A percentile compares a stretch with the other conserved stretches of the same genome.
phyloP scores from a whole-genome alignment of 148 eudicot species.

The Amaranthus cruentus region DNA sequence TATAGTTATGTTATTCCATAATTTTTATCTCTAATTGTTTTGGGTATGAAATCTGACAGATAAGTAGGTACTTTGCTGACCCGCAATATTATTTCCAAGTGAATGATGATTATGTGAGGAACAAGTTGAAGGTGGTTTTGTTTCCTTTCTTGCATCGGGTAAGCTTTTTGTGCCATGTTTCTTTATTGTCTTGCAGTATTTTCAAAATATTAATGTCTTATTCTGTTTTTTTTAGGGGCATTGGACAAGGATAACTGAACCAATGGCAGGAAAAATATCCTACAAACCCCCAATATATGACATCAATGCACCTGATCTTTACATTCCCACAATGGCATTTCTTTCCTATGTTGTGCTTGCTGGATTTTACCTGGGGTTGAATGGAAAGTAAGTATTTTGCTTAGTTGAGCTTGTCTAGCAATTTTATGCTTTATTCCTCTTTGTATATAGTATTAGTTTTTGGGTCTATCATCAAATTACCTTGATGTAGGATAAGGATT shows the following conservation, averaged over 20 bases:
- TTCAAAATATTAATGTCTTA: background rate
- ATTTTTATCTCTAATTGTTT: background rate
- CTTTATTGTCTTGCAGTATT: background rate
- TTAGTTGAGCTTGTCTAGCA: constrained; percentile 2
- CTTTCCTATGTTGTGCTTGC: constrained; percentile 86
- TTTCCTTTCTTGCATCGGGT: constrained; percentile 95
- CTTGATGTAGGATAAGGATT: background rate
- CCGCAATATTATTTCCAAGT: constrained; percentile 98
- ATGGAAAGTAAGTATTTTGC: constrained; percentile 68
- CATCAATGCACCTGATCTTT: constrained; percentile 91
- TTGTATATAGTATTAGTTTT: background rate
- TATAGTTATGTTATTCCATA: background rate
- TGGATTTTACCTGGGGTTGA: constrained; percentile 72
- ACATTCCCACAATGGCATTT: constrained; percentile 93
- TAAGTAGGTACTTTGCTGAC: constrained; percentile 84
- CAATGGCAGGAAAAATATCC: constrained; percentile 92
- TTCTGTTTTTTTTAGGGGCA: constrained; percentile 47
- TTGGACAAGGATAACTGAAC: constrained; percentile 98
- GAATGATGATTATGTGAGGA: constrained; percentile 90
- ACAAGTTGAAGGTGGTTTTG: constrained; percentile 87
- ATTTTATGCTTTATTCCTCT: background rate
- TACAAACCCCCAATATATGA: constrained; percentile 92
- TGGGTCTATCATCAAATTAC: background rate
- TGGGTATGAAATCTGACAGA: constrained; percentile 37
- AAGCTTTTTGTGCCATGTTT: constrained; percentile 24